A percentile compares a stretch with the other conserved stretches of the same genome.
phyloP scores from a whole-genome alignment of 345 rosid genomes.

The Luvunga scandens region DNA sequence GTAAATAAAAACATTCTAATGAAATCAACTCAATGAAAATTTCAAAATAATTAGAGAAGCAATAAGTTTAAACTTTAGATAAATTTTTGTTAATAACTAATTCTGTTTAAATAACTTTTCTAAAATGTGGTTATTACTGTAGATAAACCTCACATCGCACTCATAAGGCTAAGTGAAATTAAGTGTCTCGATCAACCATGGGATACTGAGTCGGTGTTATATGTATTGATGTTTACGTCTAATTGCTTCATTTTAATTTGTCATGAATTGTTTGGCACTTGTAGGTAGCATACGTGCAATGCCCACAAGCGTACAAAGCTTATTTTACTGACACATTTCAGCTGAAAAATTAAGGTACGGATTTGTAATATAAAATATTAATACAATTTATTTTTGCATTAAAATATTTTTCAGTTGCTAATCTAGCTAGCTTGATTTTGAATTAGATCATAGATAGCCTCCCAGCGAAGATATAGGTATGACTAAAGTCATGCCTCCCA shows the following conservation, averaged over 20 bases:
- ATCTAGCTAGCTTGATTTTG: no score
- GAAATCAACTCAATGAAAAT: background rate
- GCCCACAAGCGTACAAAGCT: background rate
- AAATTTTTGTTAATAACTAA: background rate
- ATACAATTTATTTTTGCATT: background rate
- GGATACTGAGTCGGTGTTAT: background rate
- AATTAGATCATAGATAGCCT: background rate
- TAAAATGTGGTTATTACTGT: background rate
- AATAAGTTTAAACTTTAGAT: background rate
- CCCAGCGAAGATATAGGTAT: no score
- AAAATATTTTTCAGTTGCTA: no score
- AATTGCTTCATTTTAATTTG: background rate
- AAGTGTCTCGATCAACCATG: background rate
- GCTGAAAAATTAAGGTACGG: background rate
- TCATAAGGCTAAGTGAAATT: background rate
- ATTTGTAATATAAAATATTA: background rate
- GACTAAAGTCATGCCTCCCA: no score
- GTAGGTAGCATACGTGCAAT: background rate
- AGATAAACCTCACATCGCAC: no score
- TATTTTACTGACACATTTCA: background rate
- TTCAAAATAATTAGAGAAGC: background rate
- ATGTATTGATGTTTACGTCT: background rate
- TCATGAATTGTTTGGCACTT: background rate
- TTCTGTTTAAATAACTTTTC: background rate
- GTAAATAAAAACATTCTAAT: slow-evolving; percentile 8